Evolutionary conservation across 1,284 basidiomycete genomes (phyloP), one percentile per base, ranked within the genome.

Genomic region (Leccinum fallax): DNA sequence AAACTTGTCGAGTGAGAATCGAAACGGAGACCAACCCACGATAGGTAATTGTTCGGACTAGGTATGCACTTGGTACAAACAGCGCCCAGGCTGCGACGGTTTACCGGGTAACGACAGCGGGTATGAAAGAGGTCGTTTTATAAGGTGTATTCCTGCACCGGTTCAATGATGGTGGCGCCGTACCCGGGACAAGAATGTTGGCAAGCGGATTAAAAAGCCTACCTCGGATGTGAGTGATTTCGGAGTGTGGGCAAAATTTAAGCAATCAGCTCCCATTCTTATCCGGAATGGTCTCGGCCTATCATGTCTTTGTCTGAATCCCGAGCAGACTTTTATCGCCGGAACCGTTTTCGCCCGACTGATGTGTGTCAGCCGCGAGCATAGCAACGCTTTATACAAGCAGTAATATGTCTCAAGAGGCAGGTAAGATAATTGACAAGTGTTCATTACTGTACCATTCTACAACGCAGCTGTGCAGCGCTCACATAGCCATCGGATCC

Each of bases 101-200:
- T 52, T 53, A 24, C 57, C 46, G 55, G 55, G 43, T 54, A 58
- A 21, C 5, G 34, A 62, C 56, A 43, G 32, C 55, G 53, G 53
- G 32, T 53, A 61, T 61, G 16, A 38, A 43, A 24, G 26, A 10
- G 21, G 36, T 32, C 34, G 61, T 21, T 61, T 58, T 67, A 61
- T 61, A 43, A 49, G 46, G 28, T 5, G 21, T 43, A 26, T 19
- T 54, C 26, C 48, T 55, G 61, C 62, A 69, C 69, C 16, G 60
- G 62, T 62, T 65, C 56, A 52, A 53, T 61, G 55, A 54, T 57
- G 48, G 38, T 40, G 51, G 46, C 61, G 58, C 58, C 13, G 55
- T 54, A 63, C 51, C 24, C 52, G 53, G 36, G 43, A 53, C 4
- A 32, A 51, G 30, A 55, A 53, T 32, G 28, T 30, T 52, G 13